Evolutionary conservation across 1,284 basidiomycete genomes (phyloP).

Genomic region (Sphagnurus paluster): DNA sequence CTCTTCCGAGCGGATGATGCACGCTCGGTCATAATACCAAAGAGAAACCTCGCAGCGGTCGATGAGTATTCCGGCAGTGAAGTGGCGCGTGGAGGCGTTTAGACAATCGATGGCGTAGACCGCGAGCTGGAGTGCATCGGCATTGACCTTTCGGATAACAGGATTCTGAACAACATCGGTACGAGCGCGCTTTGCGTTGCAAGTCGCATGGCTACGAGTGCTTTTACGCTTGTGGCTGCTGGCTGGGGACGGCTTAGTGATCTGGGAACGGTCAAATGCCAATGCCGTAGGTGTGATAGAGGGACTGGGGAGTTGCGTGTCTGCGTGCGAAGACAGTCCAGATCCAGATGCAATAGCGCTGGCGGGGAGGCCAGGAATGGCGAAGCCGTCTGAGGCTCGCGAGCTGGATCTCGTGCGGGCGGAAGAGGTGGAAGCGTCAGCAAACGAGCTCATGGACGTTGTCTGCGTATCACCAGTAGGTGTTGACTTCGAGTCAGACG

Average conservation of each 20-base stretch:
- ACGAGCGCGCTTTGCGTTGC: not conserved
- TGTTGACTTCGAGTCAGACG: too few species aligned
- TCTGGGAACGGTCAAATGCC: not conserved
- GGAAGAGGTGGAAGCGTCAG: too few species aligned
- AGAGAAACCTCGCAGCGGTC: constrained; percentile 5
- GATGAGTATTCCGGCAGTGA: constrained; percentile 1
- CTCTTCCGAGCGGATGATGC: not conserved
- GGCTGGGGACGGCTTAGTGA: not conserved
- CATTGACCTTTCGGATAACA: too few species aligned
- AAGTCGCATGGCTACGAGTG: not conserved
- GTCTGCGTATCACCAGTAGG: too few species aligned
- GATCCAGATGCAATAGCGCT: too few species aligned
- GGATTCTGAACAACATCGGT: too few species aligned
- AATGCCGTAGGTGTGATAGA: not conserved
- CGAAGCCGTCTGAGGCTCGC: too few species aligned
- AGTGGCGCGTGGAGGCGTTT: constrained; percentile 4
- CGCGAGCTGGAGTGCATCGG: not conserved
- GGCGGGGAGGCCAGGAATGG: too few species aligned
- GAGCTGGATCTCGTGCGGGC: too few species aligned
- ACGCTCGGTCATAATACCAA: constrained; percentile 10
- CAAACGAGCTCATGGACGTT: too few species aligned
- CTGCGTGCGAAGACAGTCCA: too few species aligned
- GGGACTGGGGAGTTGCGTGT: too few species aligned
- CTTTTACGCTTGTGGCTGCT: constrained; percentile 6
- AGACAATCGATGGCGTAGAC: not conserved